Base-by-base conservation (phyloP, 140 eudicot genomes). In the Oenanthe javanica region DNA sequence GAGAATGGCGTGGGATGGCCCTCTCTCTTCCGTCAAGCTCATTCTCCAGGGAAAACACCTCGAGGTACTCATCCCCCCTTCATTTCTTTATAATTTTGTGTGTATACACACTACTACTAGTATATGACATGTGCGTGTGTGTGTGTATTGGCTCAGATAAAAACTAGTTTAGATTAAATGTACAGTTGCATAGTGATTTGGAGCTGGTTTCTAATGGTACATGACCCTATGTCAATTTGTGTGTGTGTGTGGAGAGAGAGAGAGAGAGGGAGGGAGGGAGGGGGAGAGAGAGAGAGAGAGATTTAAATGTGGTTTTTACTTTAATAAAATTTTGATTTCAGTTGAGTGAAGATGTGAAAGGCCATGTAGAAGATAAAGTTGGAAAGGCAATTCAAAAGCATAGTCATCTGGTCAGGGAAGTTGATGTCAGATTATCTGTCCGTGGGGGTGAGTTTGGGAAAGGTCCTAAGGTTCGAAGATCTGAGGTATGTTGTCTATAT, bases 1-100 rank as follows among this genome's bases (percentile, higher is more conserved):
- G 72, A 85, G 85, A 48, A 94, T 94, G 97, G 82, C 98, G 6
- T 94, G 98, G 98, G 97, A 87, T 78, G 98, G 97, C 52, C 90
- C 98, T 78, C 92, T 94, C 48, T 89, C 97, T 21, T 86, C 94
- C 2, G 98, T 92, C 61, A 94, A 92, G 69, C 80, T 92, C 57
- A 94, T 94, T 81, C 87, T 94, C 51, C 98, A 94, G 83, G 96
- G 94, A 84, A 93, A 83, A 69, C 87, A 94, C 82, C 75, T 94
- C 50, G 90, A 94, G 94, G 98, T 94, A 78, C 77, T 80, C n/a
- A 75, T 49, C 23, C 36, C 36, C 54, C 21, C 61, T 54, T 50
- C 14, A 31, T 8, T 23, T 15, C 76, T n/a, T 52, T 21, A 12
- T 2, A 4, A 3, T 42, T 42, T 3, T 42, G 45, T 42, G 45